These are phyloP conservation scores for Cairneyella variabilis DNA, from an alignment of 495 filamentous ascomycete species.

Conservation along the genomic window DNA sequence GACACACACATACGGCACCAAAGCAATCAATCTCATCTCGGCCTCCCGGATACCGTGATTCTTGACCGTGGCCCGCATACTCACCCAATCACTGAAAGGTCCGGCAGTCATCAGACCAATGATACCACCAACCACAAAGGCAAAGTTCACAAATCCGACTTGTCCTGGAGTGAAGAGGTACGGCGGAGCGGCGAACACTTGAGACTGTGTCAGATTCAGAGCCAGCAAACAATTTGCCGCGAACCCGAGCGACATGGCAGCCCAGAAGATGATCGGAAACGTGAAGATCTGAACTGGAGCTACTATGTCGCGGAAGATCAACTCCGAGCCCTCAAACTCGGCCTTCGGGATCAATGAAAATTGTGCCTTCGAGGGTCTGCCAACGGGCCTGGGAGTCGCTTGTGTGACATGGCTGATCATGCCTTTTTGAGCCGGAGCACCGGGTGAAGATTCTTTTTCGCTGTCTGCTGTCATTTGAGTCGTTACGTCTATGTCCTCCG, in stretches of 20 bases:
- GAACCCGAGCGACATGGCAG: conserved; percentile 57
- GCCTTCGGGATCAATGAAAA: conserved; percentile 39
- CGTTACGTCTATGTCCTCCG: too few species aligned
- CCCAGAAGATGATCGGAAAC: conserved; percentile 60
- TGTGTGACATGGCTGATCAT: not conserved
- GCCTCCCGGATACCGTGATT: conserved; percentile 49
- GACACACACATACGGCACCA: conserved; percentile 54
- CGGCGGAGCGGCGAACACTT: conserved; percentile 56
- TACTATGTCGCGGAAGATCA: conserved; percentile 30
- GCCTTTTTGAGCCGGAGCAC: not conserved
- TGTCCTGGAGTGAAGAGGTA: conserved; percentile 46
- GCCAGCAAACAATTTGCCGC: conserved; percentile 52
- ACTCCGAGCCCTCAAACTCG: conserved; percentile 28
- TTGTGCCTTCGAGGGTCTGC: conserved; percentile 48
- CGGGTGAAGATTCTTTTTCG: not conserved
- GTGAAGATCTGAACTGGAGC: conserved; percentile 56
- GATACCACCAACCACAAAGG: conserved; percentile 43
- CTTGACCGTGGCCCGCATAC: conserved; percentile 43
- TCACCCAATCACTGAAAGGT: conserved; percentile 42
- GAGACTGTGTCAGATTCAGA: conserved; percentile 57
- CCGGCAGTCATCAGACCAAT: conserved; percentile 46
- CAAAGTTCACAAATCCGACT: conserved; percentile 41
- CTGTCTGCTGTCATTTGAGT: not conserved
- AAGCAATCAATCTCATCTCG: conserved; percentile 49
- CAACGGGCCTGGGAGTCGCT: conserved; percentile 34